These are phyloP conservation scores for Aphanomyces invadans DNA, from an alignment of 352 stramenopile genomes.

Conservation along the genomic window DNA sequence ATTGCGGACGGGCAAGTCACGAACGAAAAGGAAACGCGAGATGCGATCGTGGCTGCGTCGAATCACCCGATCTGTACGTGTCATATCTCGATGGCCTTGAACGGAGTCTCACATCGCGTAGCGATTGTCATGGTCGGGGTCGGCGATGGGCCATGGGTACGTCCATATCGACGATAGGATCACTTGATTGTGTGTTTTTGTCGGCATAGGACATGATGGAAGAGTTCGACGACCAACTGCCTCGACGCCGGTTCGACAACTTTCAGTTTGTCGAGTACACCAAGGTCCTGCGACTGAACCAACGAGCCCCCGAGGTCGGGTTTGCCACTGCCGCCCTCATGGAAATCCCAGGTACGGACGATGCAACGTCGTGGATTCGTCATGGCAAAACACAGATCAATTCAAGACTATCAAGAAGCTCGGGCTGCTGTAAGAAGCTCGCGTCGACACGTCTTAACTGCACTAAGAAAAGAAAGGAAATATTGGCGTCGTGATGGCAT, in stretches of 20 bases:
- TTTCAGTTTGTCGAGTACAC: slow-evolving; percentile 79
- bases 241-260: slow-evolving; percentile 61
- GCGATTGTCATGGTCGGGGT: slow-evolving; percentile 70
- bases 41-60: slow-evolving; percentile 69
- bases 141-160: slow-evolving; percentile 61
- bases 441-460: no score
- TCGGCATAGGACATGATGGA: slow-evolving; percentile 51
- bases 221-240: slow-evolving; percentile 50
- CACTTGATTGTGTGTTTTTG: no score
- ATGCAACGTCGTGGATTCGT: not conserved
- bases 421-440: not conserved
- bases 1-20: slow-evolving; percentile 83
- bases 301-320: slow-evolving; percentile 51
- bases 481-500: no score
- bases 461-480: no score
- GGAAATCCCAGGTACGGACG: slow-evolving; percentile 55
- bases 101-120: slow-evolving; percentile 21
- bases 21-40: slow-evolving; percentile 83
- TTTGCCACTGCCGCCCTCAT: slow-evolving; percentile 68
- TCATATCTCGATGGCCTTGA: not conserved
- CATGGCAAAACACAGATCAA: slow-evolving; percentile 33
- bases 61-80: slow-evolving; percentile 60
- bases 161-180: not conserved
- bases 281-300: slow-evolving; percentile 52
- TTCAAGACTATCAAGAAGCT: slow-evolving; percentile 47